Evolutionary conservation across 2,329 filamentous ascomycete genomes (phyloP).

Genomic region (Nannizzia gypsea): DNA sequence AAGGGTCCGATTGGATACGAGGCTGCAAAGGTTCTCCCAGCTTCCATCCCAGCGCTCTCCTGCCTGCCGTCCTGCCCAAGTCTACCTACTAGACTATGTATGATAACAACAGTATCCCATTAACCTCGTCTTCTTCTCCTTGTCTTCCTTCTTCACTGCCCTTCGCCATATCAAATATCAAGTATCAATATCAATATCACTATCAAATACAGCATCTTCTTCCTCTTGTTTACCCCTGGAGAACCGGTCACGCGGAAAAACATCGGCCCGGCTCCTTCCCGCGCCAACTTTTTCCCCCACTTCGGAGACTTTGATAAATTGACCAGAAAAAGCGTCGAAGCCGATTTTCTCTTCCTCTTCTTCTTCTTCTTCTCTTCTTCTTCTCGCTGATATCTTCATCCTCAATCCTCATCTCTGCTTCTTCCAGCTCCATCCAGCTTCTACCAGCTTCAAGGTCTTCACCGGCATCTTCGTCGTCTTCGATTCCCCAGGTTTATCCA

Average conservation of each 20-base stretch:
- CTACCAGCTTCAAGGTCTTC: neutral
- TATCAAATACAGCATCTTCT: too few species aligned
- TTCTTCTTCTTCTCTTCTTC: conserved; percentile 4
- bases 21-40: neutral
- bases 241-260: neutral
- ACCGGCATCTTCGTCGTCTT: conserved; percentile 4
- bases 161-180: neutral
- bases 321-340: neutral
- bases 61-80: neutral
- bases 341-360: neutral
- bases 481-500: conserved; percentile 5
- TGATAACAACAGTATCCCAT: neutral
- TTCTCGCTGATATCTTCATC: conserved; percentile 9
- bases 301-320: conserved; percentile 1
- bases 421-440: neutral
- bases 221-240: neutral
- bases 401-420: conserved; percentile 6
- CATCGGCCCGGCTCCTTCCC: neutral
- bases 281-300: neutral
- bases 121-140: neutral
- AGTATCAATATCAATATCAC: neutral
- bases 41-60: neutral
- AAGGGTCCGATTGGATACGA: neutral
- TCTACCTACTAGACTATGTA: neutral
- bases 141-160: neutral